These are phyloP conservation scores for Boechera stricta DNA, from an alignment of 345 rosid species.

Conservation along the genomic window DNA sequence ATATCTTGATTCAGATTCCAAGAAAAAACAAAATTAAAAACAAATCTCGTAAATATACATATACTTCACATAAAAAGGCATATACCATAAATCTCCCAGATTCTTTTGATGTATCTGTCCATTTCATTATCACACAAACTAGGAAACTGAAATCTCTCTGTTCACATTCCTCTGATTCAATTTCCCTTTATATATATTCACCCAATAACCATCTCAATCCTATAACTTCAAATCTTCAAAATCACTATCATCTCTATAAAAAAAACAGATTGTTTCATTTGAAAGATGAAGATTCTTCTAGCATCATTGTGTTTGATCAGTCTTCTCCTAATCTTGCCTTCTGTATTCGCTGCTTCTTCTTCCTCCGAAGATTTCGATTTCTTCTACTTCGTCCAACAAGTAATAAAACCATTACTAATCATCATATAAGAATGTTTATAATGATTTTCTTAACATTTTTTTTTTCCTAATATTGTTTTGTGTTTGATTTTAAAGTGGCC, in stretches of 20 bases:
- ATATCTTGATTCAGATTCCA: background rate
- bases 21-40: background rate
- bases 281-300: conserved; percentile 37
- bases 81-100: conserved; percentile 36
- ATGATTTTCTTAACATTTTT: background rate
- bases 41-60: conserved; percentile 27
- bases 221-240: background rate
- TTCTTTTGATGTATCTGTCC: conserved; percentile 32
- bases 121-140: conserved; percentile 18
- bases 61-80: conserved; percentile 24
- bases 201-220: conserved; percentile 16
- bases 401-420: conserved; percentile 29
- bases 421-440: background rate
- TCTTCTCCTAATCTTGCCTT: conserved; percentile 46
- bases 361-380: conserved; percentile 82
- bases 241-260: conserved; percentile 17
- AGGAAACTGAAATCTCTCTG: conserved; percentile 36
- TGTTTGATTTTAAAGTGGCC: conserved; percentile 68
- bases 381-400: conserved; percentile 98
- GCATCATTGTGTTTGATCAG: conserved; percentile 30
- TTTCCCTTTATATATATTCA: conserved; percentile 21
- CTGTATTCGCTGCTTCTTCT: conserved; percentile 43
- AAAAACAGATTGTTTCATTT: background rate
- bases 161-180: conserved; percentile 39
- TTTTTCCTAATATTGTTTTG: background rate